phyloP scores from a whole-genome alignment of 345 rosid genomes.

The Aurinia saxatilis region DNA sequence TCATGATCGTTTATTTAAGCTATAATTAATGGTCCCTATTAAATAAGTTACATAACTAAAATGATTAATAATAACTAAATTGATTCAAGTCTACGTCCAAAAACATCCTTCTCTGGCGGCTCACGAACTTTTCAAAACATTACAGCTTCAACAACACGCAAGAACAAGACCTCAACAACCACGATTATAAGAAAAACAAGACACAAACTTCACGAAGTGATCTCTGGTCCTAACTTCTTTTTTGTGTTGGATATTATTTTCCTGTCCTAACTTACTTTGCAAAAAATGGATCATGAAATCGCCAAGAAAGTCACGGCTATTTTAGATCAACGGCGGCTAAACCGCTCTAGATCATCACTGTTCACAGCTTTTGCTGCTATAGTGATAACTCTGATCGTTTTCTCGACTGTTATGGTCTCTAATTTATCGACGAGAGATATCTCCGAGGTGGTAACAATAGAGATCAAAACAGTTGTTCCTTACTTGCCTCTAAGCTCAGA shows the following conservation, averaged over 20 bases:
- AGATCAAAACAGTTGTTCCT: conserved; percentile 22
- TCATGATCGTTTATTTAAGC: conserved; percentile 9
- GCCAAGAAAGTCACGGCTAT: conserved; percentile 1
- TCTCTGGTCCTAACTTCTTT: background rate
- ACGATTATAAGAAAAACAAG: background rate
- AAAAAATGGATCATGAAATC: conserved; percentile 15
- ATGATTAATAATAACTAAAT: background rate
- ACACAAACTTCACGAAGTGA: background rate
- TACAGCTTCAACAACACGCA: conserved; percentile 21
- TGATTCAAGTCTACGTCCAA: conserved; percentile 2
- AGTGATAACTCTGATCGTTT: conserved; percentile 36
- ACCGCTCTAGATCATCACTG: conserved; percentile 22
- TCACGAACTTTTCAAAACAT: conserved; percentile 15
- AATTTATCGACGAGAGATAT: conserved; percentile 6
- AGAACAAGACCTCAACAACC: background rate
- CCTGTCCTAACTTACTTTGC: background rate
- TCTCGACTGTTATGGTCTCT: conserved; percentile 21
- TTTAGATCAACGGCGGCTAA: conserved; percentile 14
- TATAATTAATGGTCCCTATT: background rate
- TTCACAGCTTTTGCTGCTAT: conserved; percentile 23
- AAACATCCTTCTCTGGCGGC: conserved; percentile 8
- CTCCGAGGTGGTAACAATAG: conserved; percentile 9
- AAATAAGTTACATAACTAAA: background rate
- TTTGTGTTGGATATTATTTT: background rate
- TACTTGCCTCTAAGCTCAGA: conserved; percentile 23